Percentiles rank a stretch among this genome's conserved stretches.
These are phyloP conservation scores for Ceratocystis albifundus DNA, from an alignment of 2,329 filamentous ascomycete genomes.

Conservation along the genomic window DNA sequence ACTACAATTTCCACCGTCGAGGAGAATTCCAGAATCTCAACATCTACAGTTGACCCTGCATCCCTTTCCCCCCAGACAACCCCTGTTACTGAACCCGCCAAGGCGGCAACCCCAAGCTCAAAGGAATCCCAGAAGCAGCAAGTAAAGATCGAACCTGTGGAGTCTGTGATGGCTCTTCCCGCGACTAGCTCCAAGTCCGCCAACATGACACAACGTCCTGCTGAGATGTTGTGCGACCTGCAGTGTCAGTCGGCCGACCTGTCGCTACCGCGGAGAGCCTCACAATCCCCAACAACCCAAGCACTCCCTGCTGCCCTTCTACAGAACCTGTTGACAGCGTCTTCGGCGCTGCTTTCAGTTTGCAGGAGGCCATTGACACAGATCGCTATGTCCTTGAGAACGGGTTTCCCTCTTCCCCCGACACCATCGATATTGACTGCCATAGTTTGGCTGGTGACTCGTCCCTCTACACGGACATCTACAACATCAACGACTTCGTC, in stretches of 20 bases:
- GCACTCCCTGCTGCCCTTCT: slow-evolving; percentile 37
- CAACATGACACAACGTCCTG: slow-evolving; percentile 99
- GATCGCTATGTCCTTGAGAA: slow-evolving; percentile 67
- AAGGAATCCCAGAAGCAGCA: slow-evolving; percentile 28
- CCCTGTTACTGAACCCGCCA: slow-evolving; percentile 34
- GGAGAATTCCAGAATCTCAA: slow-evolving; percentile 25
- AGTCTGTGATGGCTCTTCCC: slow-evolving; percentile 16
- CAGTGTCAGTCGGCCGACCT: slow-evolving; percentile 87
- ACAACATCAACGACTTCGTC: slow-evolving; percentile 43
- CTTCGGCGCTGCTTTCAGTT: slow-evolving; percentile 57
- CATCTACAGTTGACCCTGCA: slow-evolving; percentile 48
- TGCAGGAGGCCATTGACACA: slow-evolving; percentile 57
- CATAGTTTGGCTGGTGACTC: slow-evolving; percentile 55
- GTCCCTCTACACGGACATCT: slow-evolving; percentile 38
- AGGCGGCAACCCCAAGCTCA: neutral
- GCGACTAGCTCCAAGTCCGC: slow-evolving; percentile 41
- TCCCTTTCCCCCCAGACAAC: slow-evolving; percentile 48
- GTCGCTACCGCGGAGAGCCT: slow-evolving; percentile 32
- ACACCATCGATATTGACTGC: slow-evolving; percentile 53
- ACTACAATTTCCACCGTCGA: neutral
- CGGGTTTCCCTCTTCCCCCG: slow-evolving; percentile 63
- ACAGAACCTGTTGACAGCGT: slow-evolving; percentile 52
- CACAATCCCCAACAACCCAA: slow-evolving; percentile 5
- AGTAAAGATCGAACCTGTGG: slow-evolving; percentile 23
- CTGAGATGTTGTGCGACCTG: slow-evolving; percentile 99